Conservation (phyloP, 306 rosid genomes). For the Canavalia gladiata region DNA sequence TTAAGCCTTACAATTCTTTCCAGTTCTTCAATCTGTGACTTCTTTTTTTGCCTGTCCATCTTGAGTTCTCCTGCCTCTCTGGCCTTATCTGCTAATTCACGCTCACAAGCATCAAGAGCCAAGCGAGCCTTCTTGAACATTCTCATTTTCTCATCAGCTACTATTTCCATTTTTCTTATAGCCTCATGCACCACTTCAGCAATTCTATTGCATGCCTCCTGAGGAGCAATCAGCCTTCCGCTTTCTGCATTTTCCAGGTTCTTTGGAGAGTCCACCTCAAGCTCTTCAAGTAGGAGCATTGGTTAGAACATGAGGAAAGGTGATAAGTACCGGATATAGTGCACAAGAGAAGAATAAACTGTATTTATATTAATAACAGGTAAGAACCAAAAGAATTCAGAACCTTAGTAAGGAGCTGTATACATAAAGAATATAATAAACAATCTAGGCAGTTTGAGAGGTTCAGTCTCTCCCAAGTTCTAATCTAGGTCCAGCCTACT, state of each 20-base stretch:
- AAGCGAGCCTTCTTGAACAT: conserved; percentile 91
- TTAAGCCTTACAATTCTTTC: conserved; percentile 97
- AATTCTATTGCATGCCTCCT: conserved; percentile 93
- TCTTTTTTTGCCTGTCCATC: conserved; percentile 85
- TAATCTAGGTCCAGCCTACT: too few species aligned
- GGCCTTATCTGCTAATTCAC: conserved; percentile 87
- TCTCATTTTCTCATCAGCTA: conserved; percentile 98
- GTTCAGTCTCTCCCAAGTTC: too few species aligned
- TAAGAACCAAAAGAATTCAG: too few species aligned
- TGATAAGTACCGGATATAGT: too few species aligned
- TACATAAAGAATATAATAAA: too few species aligned
- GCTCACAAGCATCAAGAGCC: conserved; percentile 88
- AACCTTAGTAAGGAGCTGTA: too few species aligned
- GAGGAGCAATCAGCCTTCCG: conserved; percentile 90
- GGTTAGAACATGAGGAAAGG: conserved; percentile 31
- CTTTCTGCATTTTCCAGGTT: conserved; percentile 86
- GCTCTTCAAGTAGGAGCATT: conserved; percentile 70
- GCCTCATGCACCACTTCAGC: conserved; percentile 98
- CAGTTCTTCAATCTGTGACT: conserved; percentile 85
- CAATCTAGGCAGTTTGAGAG: too few species aligned
- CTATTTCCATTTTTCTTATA: conserved; percentile 93
- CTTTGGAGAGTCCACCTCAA: conserved; percentile 79
- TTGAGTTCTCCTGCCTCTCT: conserved; percentile 89
- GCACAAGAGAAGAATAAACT: too few species aligned
- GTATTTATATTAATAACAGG: too few species aligned